Evolutionary conservation across 495 filamentous ascomycete genomes (phyloP).

Genomic region (Echria macrotheca): DNA sequence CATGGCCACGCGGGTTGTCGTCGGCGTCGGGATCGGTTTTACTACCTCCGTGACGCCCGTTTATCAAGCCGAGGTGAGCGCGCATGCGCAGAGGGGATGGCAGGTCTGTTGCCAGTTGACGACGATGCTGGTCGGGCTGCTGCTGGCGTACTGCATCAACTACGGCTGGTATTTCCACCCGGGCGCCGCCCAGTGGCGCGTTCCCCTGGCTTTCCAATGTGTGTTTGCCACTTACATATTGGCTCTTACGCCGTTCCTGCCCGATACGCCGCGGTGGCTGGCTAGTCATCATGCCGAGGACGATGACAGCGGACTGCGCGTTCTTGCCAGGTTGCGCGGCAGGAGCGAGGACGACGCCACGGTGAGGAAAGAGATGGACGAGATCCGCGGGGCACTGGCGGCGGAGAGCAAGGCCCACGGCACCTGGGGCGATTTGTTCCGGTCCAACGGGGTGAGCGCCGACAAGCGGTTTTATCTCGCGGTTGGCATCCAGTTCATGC

Average conservation of each 20-base stretch:
- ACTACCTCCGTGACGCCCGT: slow-evolving; percentile 57
- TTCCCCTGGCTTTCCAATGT: slow-evolving; percentile 47
- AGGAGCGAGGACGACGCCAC: slow-evolving; percentile 18
- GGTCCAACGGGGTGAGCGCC: slow-evolving; percentile 41
- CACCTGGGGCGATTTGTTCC: slow-evolving; percentile 34
- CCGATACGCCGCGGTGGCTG: slow-evolving; percentile 35
- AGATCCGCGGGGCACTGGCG: slow-evolving; percentile 22
- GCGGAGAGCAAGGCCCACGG: slow-evolving; percentile 29
- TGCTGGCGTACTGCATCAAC: slow-evolving; percentile 37
- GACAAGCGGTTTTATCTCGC: slow-evolving; percentile 45
- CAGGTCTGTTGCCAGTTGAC: slow-evolving; percentile 27
- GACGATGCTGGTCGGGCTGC: slow-evolving; percentile 21
- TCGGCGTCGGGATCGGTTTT: slow-evolving; percentile 62
- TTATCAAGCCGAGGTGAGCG: slow-evolving; percentile 50
- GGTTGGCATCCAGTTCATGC: slow-evolving; percentile 47
- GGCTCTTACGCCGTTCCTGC: slow-evolving; percentile 28
- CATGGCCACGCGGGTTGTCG: slow-evolving; percentile 54
- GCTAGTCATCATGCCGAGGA: slow-evolving; percentile 22
- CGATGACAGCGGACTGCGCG: slow-evolving; percentile 22
- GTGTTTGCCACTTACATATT: slow-evolving; percentile 39
- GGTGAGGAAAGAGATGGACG: slow-evolving; percentile 21
- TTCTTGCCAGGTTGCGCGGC: slow-evolving; percentile 32
- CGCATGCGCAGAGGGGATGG: slow-evolving; percentile 45
- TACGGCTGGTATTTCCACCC: slow-evolving; percentile 31
- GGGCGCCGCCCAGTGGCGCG: slow-evolving; percentile 42